Evolutionary conservation across 768 basidiomycete genomes (phyloP), one percentile per base, ranked within the genome.

Genomic region (Rhodotorula kratochvilovae): DNA sequence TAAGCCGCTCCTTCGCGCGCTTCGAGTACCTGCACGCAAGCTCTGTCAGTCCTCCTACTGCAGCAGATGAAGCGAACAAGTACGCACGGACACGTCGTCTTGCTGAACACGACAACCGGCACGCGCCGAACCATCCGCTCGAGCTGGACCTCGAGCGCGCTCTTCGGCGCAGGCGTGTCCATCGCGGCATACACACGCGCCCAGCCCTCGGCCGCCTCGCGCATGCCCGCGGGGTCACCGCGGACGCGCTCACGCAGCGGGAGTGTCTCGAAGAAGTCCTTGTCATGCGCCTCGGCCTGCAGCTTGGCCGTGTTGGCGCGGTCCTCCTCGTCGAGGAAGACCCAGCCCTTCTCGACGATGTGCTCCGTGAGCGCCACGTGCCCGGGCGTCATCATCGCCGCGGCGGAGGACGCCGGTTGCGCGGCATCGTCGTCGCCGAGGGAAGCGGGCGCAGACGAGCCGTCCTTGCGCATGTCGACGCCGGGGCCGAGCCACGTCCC

Each of bases 41-140:
- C 10, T 5, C 3, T 29, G 31, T 50, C 36, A 54, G 35, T n/a
- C 1, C 2, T 7, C n/a, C n/a, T 19, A 1, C 45, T 19, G 6
- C 5, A 21, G 25, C 8, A 42, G 23, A 39, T 33, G 17, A 29
- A 42, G 61, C 2, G 46, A 61, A n/a, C n/a, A n/a, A n/a, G n/a
- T n/a, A n/a, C 70, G 31, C 45, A 72, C 71, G 71, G 66, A 46
- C 71, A 72, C 3, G 65, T 67, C 21, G 71, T 58, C 60, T 67
- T 67, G 55, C 66, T 63, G 42, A 72, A 72, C 29, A 72, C 55
- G 12, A 72, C 71, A 13, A 67, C 51, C 21, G 65, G 65, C 10
- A 33, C 53, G 21, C 61, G 46, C 53, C 70, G 42, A 29, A 66
- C 70, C 36, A 50, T 39, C 45, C 42, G 46, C 54, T 71, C 70